Evolutionary conservation across 768 basidiomycete species (phyloP), one percentile per base, ranked within the genome.

Genomic region (Agaricus sinodeliciosus): DNA sequence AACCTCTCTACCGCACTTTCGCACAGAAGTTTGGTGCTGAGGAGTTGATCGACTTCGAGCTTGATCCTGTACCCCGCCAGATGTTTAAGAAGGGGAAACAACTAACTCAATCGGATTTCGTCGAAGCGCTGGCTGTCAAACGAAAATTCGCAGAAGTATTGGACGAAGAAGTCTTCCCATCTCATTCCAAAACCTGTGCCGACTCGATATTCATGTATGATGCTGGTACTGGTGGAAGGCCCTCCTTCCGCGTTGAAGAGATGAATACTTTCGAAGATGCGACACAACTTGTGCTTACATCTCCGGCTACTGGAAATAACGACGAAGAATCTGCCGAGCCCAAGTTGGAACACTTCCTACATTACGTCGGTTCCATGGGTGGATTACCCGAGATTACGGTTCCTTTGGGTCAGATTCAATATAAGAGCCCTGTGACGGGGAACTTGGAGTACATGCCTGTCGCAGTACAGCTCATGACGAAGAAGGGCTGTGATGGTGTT

Each of bases 141-240:
- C 58, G 58, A 5, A 47, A 51, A 5, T 71, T 71, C 48, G 49
- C 52, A 11, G 57, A 64, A 9, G 59, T 56, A 2, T 34, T 72
- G 8, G 51, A 59, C 9, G 43, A 58, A n/a, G 49, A 63, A 18
- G 52, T 72, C 8, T 60, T 72, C 55, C 63, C 64, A 41, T 47
- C 63, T 3, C 61, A 69, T 49, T 22, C 43, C 37, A 58, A 63
- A 26, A 68, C 68, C 4, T 70, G 69, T 42, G 69, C 69, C 9
- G 66, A 70, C 13, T 60, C 69, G 0, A 27, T 72, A 8, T 67
- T 72, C 55, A 67, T 72, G 39, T 72, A 71, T 49, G 69, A 72
- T 37, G 63, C 67, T 3, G 65, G 64, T 3, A 67, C 66, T 0
- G 67, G 68, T 6, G 71, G 69, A 1, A 49, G 48, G 6, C 69